Evolutionary conservation across 805 yeast species (phyloP), one percentile per base, ranked within the genome.

Genomic region (Naumovozyma castellii): DNA sequence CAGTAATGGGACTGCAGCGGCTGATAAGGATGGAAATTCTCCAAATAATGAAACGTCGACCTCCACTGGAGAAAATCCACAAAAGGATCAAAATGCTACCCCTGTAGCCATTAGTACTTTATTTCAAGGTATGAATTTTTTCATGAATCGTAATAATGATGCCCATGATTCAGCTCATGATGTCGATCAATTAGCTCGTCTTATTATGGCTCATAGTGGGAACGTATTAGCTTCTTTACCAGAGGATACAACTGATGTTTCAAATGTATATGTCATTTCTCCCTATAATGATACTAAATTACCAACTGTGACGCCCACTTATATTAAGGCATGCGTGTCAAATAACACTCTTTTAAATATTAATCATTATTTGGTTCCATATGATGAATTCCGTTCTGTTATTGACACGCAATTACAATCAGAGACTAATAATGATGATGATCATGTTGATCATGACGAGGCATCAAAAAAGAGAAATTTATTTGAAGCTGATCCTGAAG

Each of bases 301-400:
- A 25, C 51, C 51, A n/a, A 58, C 63, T 3, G 55, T 58, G n/a
- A 50, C 55, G 1, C 54, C 63, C 8, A 54, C 57, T 8, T 58
- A 52, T 41, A 49, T 58, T 35, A 48, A 46, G 32, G 56, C 51
- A 6, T 58, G 61, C 43, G 48, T 53, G 19, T 44, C 47, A 27
- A 47, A 45, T 30, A 43, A 46, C 29, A 45, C 42, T 17, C 38
- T 54, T 28, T 37, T 54, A 29, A 43, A 49, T 22, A 40, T 49
- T 14, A 43, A 48, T 14, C 44, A 50, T 38, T 58, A 51, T 42
- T 37, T 57, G 37, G 58, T 58, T 3, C 62, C 63, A 2, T 57
- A 41, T 20, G 54, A 54, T 43, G 56, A 53, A 35, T 50, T 44
- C 31, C 47, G 56, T 30, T 43, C 53, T 14, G 50, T 46, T 15